Evolutionary conservation across 2,329 filamentous ascomycete genomes (phyloP).

Genomic region (Phaeoacremonium minimum): DNA sequence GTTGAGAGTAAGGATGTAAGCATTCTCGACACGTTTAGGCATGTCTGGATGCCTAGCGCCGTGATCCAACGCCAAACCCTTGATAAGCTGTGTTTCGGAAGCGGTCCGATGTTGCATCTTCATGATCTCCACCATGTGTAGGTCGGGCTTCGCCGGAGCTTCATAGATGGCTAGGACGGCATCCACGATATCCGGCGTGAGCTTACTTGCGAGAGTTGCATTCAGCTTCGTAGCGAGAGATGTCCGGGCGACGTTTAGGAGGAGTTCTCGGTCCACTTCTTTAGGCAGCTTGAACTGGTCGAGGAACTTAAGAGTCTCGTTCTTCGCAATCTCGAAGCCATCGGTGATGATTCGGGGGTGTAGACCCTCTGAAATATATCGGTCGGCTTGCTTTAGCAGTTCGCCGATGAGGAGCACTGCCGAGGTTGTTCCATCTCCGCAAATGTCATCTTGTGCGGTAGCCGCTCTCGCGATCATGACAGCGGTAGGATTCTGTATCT

Average conservation of each 20-base stretch:
- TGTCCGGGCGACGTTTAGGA: constrained; percentile 88
- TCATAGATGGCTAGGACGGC: constrained; percentile 93
- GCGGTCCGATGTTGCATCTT: constrained; percentile 99
- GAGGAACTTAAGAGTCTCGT: constrained; percentile 89
- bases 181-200: constrained; percentile 94
- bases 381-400: constrained; percentile 93
- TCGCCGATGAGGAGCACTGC: constrained; percentile 94
- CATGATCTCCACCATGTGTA: constrained; percentile 99
- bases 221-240: constrained; percentile 96
- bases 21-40: constrained; percentile 94
- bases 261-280: constrained; percentile 87
- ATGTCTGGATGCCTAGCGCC: constrained; percentile 96
- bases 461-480: constrained; percentile 81
- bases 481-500: constrained; percentile 98
- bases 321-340: constrained; percentile 95
- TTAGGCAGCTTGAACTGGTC: constrained; percentile 87
- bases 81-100: constrained; percentile 92
- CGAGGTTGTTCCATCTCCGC: constrained; percentile 94
- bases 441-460: constrained; percentile 97
- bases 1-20: constrained; percentile 90
- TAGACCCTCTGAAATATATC: constrained; percentile 93
- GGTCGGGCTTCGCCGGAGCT: constrained; percentile 83
- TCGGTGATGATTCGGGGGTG: constrained; percentile 96
- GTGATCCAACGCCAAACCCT: constrained; percentile 88
- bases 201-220: constrained; percentile 77